Conservation (phyloP, 2,329 filamentous ascomycete species). For the Alternaria arbusti region DNA sequence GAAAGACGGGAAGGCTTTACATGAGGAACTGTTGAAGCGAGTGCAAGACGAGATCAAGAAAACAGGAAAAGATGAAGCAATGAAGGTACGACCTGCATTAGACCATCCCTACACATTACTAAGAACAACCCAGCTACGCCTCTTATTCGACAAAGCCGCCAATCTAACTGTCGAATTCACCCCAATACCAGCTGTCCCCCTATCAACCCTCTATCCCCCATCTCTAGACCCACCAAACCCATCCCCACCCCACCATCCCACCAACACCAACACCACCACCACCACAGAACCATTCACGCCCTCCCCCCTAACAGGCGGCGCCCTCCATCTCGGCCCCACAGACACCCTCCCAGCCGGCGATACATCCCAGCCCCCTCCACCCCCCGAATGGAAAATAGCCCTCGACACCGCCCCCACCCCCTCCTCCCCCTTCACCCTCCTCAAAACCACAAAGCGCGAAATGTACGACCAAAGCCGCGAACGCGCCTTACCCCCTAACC, state of each 20-base stretch:
- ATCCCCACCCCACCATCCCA: conserved; percentile 23
- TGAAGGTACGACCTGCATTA: conserved; percentile 29
- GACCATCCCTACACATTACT: neutral
- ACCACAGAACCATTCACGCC: conserved; percentile 26
- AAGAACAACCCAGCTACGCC: conserved; percentile 54
- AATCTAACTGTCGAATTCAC: conserved; percentile 49
- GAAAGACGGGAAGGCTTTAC: conserved; percentile 42
- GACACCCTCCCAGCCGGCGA: conserved; percentile 32
- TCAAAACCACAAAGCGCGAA: conserved; percentile 80
- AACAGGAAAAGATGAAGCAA: conserved; percentile 28
- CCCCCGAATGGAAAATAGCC: conserved; percentile 55
- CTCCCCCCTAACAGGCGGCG: conserved; percentile 46
- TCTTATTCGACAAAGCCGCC: conserved; percentile 57
- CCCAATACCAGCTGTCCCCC: conserved; percentile 49
- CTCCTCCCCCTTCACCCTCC: conserved; percentile 73
- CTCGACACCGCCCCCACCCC: conserved; percentile 61
- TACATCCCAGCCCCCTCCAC: conserved; percentile 18
- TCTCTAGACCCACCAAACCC: conserved; percentile 58
- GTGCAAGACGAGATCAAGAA: conserved; percentile 37
- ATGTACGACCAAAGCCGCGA: conserved; percentile 74
- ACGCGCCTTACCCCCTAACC: conserved; percentile 61
- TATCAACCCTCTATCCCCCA: conserved; percentile 65
- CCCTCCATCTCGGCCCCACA: conserved; percentile 39
- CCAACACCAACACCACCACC: conserved; percentile 13
- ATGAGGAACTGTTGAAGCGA: conserved; percentile 40